Conservation (phyloP, 176 grass and related monocot species). For the Tillandsia leiboldiana region DNA sequence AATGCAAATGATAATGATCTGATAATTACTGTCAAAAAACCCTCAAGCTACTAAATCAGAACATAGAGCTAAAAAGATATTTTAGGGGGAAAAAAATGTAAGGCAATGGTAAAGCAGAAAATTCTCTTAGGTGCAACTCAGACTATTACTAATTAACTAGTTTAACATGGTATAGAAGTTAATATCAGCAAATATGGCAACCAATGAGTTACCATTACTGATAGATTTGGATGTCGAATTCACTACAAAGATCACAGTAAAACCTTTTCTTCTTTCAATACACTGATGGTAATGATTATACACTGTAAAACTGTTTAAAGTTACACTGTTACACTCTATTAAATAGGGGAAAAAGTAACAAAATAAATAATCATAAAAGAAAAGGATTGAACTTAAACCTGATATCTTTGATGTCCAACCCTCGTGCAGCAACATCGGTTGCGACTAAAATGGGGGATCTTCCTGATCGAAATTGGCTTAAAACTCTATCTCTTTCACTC, state of each 20-base stretch:
- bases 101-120: too few relatives aligned
- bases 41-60: too few relatives aligned
- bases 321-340: background rate
- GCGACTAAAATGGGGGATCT: conserved; percentile 80
- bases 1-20: too few relatives aligned
- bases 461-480: conserved; percentile 75
- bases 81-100: too few relatives aligned
- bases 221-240: too few relatives aligned
- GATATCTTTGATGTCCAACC: conserved; percentile 98
- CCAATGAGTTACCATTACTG: too few relatives aligned
- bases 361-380: background rate
- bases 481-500: conserved; percentile 83
- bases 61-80: too few relatives aligned
- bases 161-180: too few relatives aligned
- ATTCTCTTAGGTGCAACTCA: too few relatives aligned
- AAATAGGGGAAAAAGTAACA: background rate
- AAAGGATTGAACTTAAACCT: conserved; percentile 33
- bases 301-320: background rate
- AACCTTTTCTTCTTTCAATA: background rate
- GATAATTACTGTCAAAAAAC: too few relatives aligned
- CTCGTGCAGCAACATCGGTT: conserved; percentile 91
- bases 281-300: background rate
- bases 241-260: too few relatives aligned
- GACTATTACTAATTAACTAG: too few relatives aligned
- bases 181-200: background rate